These are phyloP conservation scores for Venturiaceae sp. DNA, from an alignment of 2,329 filamentous ascomycete species.

Conservation along the genomic window DNA sequence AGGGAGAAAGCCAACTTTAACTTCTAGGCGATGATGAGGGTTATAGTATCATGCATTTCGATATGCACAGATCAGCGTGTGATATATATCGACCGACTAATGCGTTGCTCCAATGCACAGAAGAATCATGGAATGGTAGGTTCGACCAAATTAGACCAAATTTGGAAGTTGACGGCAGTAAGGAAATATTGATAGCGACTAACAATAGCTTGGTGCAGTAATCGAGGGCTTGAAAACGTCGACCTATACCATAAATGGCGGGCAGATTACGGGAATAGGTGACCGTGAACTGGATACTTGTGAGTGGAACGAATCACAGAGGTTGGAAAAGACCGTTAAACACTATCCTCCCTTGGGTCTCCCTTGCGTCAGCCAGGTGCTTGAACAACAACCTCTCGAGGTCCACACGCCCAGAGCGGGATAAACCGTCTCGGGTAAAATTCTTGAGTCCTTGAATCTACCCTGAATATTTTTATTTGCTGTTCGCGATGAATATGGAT, in stretches of 20 bases:
- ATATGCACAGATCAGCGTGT: background rate
- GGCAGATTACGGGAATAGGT: background rate
- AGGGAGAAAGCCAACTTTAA: background rate
- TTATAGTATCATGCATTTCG: no score
- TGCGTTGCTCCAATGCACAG: background rate
- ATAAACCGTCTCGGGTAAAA: background rate
- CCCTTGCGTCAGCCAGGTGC: background rate
- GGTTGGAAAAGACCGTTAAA: background rate
- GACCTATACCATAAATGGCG: background rate
- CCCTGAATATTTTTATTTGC: background rate
- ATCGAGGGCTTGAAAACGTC: background rate
- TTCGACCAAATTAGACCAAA: background rate
- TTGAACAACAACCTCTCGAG: background rate
- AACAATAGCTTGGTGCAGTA: background rate
- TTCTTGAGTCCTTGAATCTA: background rate
- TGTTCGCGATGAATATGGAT: background rate
- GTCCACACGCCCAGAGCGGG: background rate
- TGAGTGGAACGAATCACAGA: background rate
- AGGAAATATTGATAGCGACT: background rate
- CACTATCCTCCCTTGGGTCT: background rate
- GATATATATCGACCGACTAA: background rate
- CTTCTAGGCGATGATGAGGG: background rate
- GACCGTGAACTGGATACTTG: background rate
- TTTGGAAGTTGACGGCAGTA: background rate
- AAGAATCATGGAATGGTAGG: background rate